These are phyloP conservation scores for Leonotis leonurus DNA, from an alignment of 257 asterid species.

Conservation along the genomic window DNA sequence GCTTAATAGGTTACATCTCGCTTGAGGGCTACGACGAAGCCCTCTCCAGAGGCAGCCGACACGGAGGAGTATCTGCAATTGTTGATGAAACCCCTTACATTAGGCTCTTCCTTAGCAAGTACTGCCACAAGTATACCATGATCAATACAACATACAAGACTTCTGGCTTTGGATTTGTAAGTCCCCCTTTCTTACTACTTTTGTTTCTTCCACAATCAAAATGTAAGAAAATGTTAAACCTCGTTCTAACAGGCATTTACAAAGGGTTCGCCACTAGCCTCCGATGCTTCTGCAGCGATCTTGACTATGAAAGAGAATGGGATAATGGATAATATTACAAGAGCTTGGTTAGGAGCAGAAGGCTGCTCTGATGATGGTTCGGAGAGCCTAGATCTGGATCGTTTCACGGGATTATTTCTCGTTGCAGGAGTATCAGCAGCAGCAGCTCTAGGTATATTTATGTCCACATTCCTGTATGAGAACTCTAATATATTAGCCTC, in stretches of 20 bases:
- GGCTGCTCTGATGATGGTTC: not conserved
- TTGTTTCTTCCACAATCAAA: not conserved
- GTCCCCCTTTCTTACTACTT: not conserved
- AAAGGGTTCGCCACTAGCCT: not conserved
- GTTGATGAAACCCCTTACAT: constrained; percentile 48
- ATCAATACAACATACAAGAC: constrained; percentile 30
- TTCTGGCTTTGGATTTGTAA: constrained; percentile 50
- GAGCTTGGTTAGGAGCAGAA: not conserved
- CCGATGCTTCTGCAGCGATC: not conserved
- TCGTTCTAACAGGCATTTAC: not conserved
- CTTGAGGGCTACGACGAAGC: not conserved
- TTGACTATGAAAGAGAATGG: not conserved
- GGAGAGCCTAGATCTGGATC: not conserved
- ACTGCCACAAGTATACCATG: constrained; percentile 36
- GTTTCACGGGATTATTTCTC: not conserved
- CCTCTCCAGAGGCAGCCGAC: constrained; percentile 33
- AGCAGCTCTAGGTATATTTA: not conserved
- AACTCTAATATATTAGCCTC: too few relatives aligned
- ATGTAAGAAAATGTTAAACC: not conserved
- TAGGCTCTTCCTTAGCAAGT: constrained; percentile 30
- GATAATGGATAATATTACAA: not conserved
- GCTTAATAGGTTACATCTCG: constrained; percentile 24
- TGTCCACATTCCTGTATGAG: not conserved
- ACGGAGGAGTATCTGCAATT: constrained; percentile 45
- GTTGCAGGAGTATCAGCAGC: not conserved